Evolutionary conservation across 306 rosid genomes (phyloP), one percentile per base, ranked within the genome.

Genomic region (Rosa rugosa): DNA sequence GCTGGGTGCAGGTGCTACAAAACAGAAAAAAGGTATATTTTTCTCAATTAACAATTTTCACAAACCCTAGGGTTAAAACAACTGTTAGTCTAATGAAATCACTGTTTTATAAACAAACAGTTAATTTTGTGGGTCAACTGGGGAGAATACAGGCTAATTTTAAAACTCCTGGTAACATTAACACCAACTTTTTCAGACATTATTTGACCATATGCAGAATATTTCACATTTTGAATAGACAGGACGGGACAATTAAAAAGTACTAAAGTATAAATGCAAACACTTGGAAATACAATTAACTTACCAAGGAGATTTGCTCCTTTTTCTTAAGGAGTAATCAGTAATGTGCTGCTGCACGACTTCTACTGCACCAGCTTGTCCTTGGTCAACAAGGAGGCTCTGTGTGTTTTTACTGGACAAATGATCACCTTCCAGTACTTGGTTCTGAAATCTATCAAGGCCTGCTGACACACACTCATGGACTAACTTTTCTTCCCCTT

Each of bases 1-100:
- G 81, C 75, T 62, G 51, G 50, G 84, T 75, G 80, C 93, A 46
- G 63, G 82, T 69, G 75, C 97, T 90, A 85, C 84, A 78, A 75
- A 73, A 68, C 76, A 74, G n/a, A 78, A 71, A 50, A 64, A 71
- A 50, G 10, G 4, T n/a, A 49, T 54, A 66, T 3, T 22, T 0
- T 41, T 67, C 70, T 63, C 71, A 36, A 45, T 54, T 36, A 62
- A 25, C 41, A 11, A 31, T 20, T 20, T 6, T 53, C 23, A 53
- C 22, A 8, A 18, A 20, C 18, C 2, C 22, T 2, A 17, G 23
- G 9, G 22, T 18, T 4, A 18, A 53, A 49, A 5, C 6, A 59
- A 71, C 34, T 11, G 72, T 34, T 20, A 40, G 34, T 60, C 2
- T 0, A 72, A 63, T 64, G n/a, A n/a, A 41, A 20, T 73, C 46